A percentile compares a stretch with the other conserved stretches of the same genome.
Conservation (phyloP, 345 rosid genomes). For the Brassica cretica region DNA sequence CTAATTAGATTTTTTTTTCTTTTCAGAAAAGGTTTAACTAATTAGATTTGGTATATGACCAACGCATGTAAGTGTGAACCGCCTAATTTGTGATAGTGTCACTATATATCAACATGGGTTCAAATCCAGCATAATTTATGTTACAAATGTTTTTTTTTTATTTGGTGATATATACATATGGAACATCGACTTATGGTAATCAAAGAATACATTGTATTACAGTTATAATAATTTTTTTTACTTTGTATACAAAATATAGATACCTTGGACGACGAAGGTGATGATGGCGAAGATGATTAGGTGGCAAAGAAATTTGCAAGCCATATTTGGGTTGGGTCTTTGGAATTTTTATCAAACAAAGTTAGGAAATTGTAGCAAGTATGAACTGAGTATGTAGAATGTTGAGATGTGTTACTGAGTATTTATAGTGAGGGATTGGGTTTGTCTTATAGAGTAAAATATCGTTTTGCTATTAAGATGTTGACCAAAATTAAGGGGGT, state of each 20-base stretch:
- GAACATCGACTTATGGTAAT: not conserved
- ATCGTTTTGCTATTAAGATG: no score
- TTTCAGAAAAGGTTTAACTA: not conserved
- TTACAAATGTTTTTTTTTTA: not conserved
- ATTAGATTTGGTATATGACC: not conserved
- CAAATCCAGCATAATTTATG: not conserved
- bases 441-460: not conserved
- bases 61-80: not conserved
- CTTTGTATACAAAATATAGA: not conserved
- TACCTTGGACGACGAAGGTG: not conserved
- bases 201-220: not conserved
- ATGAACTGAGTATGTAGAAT: not conserved
- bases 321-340: not conserved
- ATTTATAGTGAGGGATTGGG: not conserved
- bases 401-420: not conserved
- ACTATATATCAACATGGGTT: not conserved
- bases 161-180: not conserved
- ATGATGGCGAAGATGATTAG: not conserved
- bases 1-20: not conserved
- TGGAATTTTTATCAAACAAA: not conserved
- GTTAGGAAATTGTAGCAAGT: not conserved
- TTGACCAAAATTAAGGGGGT: no score
- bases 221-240: not conserved
- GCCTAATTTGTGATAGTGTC: not conserved
- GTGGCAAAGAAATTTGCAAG: constrained; percentile 4